These are phyloP conservation scores for Dipodascus geniculatus DNA, from an alignment of 805 yeast species.

Conservation along the genomic window DNA sequence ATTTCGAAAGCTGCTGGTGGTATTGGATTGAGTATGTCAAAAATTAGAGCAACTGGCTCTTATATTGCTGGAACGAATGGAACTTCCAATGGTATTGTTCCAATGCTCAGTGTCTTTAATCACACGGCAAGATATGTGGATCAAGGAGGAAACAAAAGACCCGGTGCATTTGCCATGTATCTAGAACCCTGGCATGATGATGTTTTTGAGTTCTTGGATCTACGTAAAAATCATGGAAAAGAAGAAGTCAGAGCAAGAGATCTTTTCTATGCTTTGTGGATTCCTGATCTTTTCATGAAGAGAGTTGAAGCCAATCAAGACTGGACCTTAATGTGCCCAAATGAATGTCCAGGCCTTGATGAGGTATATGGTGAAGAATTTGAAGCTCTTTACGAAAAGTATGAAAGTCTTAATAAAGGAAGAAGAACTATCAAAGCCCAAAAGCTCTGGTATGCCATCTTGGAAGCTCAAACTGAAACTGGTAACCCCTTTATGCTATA, in stretches of 20 bases:
- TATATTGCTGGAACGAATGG: constrained; percentile 81
- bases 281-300: constrained; percentile 85
- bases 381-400: constrained; percentile 49
- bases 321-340: constrained; percentile 85
- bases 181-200: constrained; percentile 96
- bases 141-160: constrained; percentile 94
- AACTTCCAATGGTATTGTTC: constrained; percentile 76
- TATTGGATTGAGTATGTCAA: constrained; percentile 77
- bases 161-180: constrained; percentile 90
- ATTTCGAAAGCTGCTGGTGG: constrained; percentile 94
- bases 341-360: constrained; percentile 68
- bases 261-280: constrained; percentile 84
- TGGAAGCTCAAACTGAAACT: constrained; percentile 86
- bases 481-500: constrained; percentile 92
- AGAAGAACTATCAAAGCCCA: constrained; percentile 61
- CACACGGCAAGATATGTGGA: constrained; percentile 92
- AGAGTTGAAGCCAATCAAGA: constrained; percentile 61
- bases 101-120: constrained; percentile 88
- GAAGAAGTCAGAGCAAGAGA: constrained; percentile 90
- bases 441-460: constrained; percentile 71
- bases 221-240: constrained; percentile 85
- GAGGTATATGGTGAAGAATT: constrained; percentile 78
- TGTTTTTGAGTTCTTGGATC: constrained; percentile 65
- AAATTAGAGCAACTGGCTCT: constrained; percentile 73
- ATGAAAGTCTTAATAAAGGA: constrained; percentile 56